Evolutionary conservation across 345 rosid species (phyloP).

Genomic region (Acer saccharum): DNA sequence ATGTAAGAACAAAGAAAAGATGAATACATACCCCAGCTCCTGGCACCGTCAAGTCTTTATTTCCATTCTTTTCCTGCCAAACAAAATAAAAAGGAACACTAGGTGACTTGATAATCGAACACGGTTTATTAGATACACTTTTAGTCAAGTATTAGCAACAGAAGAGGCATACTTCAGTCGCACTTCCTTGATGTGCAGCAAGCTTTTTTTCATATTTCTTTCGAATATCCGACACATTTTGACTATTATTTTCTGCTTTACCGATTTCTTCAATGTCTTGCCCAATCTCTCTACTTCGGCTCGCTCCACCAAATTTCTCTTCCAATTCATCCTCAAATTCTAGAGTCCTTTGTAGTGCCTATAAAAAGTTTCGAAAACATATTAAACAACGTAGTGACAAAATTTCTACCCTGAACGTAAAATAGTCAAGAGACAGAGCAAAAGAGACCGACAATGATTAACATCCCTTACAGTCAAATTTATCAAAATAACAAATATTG

Average conservation of each 20-base stretch:
- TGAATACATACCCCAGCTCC: slow-evolving; percentile 85
- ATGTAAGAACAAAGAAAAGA: slow-evolving; percentile 14
- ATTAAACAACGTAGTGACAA: slow-evolving; percentile 3
- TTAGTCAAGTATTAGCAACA: slow-evolving; percentile 11
- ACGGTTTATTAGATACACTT: slow-evolving; percentile 14
- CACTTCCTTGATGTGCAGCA: slow-evolving; percentile 75
- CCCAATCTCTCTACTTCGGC: slow-evolving; percentile 60
- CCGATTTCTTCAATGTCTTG: slow-evolving; percentile 87
- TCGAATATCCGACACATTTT: slow-evolving; percentile 78
- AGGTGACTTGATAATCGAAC: neutral
- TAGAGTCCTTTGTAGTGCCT: slow-evolving; percentile 93
- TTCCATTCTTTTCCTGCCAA: slow-evolving; percentile 73
- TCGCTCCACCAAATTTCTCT: slow-evolving; percentile 90
- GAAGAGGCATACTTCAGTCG: slow-evolving; percentile 48
- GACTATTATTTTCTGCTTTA: slow-evolving; percentile 56
- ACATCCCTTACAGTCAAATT: neutral
- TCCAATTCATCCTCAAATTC: slow-evolving; percentile 98
- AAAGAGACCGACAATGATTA: neutral
- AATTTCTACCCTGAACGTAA: slow-evolving; percentile 7
- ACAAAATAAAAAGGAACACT: slow-evolving; percentile 22
- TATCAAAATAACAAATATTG: no score
- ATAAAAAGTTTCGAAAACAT: slow-evolving; percentile 26
- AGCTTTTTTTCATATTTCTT: slow-evolving; percentile 93
- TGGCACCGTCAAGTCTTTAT: slow-evolving; percentile 78
- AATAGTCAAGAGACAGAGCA: neutral